Base-by-base conservation (phyloP, 2,329 filamentous ascomycete genomes). In the Fusarium sp. region DNA sequence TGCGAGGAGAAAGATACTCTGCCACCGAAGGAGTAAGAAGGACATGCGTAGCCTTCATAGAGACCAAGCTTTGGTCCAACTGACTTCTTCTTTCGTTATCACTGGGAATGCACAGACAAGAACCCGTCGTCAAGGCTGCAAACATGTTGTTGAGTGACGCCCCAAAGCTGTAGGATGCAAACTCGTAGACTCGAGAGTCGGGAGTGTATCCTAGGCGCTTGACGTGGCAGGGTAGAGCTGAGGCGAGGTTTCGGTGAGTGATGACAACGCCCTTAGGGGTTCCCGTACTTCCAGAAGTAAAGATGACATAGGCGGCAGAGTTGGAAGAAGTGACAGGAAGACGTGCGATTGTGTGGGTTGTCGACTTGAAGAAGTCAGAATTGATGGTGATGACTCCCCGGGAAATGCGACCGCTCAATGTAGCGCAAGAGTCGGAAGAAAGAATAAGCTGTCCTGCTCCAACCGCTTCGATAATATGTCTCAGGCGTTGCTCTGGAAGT, bases 251-350 rank as follows among this genome's bases (percentile, higher is more conserved):
- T 5, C 16, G 17, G 14, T 67, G 65, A 6, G 59, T 40, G 29
- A 79, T 62, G 3, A 77, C 51, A 0, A 75, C 67, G 6, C 76
- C 77, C 40, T 79, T 79, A 1, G 78, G 74, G 3, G 59, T 73
- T 2, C 76, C 78, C 3, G 77, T 78, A 17, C 72, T 77, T 5
- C 77, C 78, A 5, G 77, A 79, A 1, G 77, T 79, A 20, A 79
- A 79, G 1, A 78, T 36, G 1, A 70, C 62, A 55, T 73, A 78
- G 14, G 46, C 20, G 3, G 49, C 27, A 5, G 61, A 35, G 3
- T 22, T 27, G 3, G n/a, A 8, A 5, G 56, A 17, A 6, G 10
- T 5, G 24, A 9, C 22, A 6, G 53, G 35, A n/a, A 29, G 10
- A 5, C 22, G 6, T 3, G 5, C 2, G 9, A 49, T 10, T 3